These are phyloP conservation scores for Tuber indicum DNA, from an alignment of 495 filamentous ascomycete genomes.

Conservation along the genomic window DNA sequence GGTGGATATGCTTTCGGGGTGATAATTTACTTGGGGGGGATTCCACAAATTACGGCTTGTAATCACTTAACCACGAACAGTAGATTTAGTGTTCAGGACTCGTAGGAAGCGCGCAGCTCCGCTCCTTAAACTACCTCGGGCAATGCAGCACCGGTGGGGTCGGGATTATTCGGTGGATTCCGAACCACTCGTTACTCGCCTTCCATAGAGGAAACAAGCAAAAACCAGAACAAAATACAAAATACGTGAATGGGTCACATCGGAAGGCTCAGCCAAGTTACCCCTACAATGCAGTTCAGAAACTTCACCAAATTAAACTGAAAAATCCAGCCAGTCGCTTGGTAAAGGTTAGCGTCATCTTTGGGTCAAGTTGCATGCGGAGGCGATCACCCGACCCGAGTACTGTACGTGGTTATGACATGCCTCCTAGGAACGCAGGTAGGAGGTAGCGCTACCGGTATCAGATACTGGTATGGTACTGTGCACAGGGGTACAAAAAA, in stretches of 20 bases:
- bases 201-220: neutral
- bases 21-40: neutral
- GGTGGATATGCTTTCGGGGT: neutral
- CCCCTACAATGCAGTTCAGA: neutral
- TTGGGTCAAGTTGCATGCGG: neutral
- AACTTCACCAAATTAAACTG: neutral
- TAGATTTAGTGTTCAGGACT: neutral
- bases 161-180: neutral
- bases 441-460: neutral
- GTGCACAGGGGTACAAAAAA: neutral
- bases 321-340: neutral
- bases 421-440: neutral
- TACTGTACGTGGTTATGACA: neutral
- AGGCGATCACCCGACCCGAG: neutral
- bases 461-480: neutral
- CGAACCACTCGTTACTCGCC: neutral
- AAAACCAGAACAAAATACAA: neutral
- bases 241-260: neutral
- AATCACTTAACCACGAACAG: neutral
- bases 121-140: neutral
- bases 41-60: neutral
- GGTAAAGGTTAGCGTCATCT: neutral
- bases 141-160: neutral
- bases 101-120: neutral
- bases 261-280: neutral